Percentiles rank a stretch among this genome's conserved stretches.
These are phyloP conservation scores for Pyrenophora seminiperda DNA, from an alignment of 2,329 filamentous ascomycete genomes.

Conservation along the genomic window DNA sequence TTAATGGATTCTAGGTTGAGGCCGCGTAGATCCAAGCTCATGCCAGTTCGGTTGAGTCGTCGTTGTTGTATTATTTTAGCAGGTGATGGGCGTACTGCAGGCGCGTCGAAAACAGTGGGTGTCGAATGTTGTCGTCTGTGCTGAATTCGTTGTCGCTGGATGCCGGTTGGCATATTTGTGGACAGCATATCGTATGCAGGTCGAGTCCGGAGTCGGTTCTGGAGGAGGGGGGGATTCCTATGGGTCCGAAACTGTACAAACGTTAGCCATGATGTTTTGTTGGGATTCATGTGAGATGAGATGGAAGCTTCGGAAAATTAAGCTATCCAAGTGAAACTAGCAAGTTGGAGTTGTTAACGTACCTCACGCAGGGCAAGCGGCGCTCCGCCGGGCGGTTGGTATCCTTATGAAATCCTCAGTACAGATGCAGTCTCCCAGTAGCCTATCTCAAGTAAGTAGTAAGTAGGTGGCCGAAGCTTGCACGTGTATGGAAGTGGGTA, in stretches of 20 bases:
- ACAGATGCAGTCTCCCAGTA: slow-evolving; percentile 48
- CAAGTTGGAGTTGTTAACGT: slow-evolving; percentile 28
- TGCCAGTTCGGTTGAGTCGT: slow-evolving; percentile 73
- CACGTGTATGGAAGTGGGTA: slow-evolving; percentile 18
- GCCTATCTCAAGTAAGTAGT: slow-evolving; percentile 46
- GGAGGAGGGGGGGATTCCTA: slow-evolving; percentile 44
- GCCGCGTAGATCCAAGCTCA: slow-evolving; percentile 76
- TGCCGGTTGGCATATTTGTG: slow-evolving; percentile 68
- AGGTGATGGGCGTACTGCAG: slow-evolving; percentile 71
- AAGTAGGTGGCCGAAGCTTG: slow-evolving; percentile 45
- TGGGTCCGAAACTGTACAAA: slow-evolving; percentile 47
- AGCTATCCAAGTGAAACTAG: background rate
- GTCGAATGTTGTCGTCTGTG: slow-evolving; percentile 90
- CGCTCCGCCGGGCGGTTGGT: slow-evolving; percentile 70
- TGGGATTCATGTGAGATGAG: background rate
- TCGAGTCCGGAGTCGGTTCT: slow-evolving; percentile 66
- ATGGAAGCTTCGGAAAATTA: background rate
- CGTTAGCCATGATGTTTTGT: slow-evolving; percentile 27
- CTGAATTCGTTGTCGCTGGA: slow-evolving; percentile 74
- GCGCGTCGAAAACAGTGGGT: slow-evolving; percentile 75
- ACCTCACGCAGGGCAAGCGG: slow-evolving; percentile 88
- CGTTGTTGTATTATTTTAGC: slow-evolving; percentile 59
- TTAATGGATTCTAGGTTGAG: slow-evolving; percentile 57
- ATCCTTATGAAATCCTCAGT: slow-evolving; percentile 53
- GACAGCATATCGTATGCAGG: slow-evolving; percentile 80